A percentile compares a stretch with the other conserved stretches of the same genome.
These are phyloP conservation scores for Phytopythium helicoides DNA, from an alignment of 352 stramenopile genomes.

Conservation along the genomic window DNA sequence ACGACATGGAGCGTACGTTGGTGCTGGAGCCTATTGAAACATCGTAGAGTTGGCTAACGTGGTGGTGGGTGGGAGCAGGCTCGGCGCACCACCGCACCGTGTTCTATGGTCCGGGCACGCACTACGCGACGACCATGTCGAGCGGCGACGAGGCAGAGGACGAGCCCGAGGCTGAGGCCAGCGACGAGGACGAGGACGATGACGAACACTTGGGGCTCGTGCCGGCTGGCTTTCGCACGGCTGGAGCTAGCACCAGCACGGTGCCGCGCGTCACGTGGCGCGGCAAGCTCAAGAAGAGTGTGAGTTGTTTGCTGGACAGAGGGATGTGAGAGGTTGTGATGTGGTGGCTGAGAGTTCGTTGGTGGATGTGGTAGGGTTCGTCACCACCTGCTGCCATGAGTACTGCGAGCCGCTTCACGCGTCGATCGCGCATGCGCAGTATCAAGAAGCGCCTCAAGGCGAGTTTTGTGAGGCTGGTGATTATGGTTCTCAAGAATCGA, in stretches of 20 bases:
- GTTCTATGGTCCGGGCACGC: constrained; percentile 50
- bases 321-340: background rate
- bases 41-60: too few species aligned
- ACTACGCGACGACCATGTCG: constrained; percentile 41
- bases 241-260: background rate
- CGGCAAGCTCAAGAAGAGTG: constrained; percentile 4
- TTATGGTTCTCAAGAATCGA: too few species aligned
- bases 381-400: background rate
- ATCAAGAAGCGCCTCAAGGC: constrained; percentile 78
- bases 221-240: background rate
- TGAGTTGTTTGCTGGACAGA: too few species aligned
- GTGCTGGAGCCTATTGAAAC: too few species aligned
- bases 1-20: background rate
- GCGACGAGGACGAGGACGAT: background rate
- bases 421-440: constrained; percentile 76
- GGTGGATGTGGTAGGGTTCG: background rate
- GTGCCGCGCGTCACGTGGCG: constrained; percentile 2
- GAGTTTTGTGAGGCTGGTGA: background rate
- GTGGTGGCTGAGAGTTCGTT: background rate
- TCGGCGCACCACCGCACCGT: constrained; percentile 41
- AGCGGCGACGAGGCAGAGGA: constrained; percentile 34
- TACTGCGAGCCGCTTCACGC: constrained; percentile 65
- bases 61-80: background rate
- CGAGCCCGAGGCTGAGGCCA: background rate
- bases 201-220: constrained; percentile 1